These are phyloP conservation scores for Physcomitrium patens DNA, from an alignment of 225 moss, liverwort and hornwort genomes.

Conservation along the genomic window DNA sequence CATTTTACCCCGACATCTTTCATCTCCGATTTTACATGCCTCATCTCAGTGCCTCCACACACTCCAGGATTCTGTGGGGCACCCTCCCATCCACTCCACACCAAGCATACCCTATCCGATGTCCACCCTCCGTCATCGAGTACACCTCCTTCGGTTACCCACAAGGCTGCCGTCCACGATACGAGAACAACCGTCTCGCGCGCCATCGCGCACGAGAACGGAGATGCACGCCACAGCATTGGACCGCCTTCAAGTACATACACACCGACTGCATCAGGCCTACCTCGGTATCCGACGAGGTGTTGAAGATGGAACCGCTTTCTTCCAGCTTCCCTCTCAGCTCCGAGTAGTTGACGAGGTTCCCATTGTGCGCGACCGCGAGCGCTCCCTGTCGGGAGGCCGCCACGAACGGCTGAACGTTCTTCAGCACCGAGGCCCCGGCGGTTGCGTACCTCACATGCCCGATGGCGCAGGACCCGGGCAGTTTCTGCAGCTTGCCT, in stretches of 20 bases:
- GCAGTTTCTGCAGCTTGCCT: constrained; percentile 60
- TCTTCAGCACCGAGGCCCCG: constrained; percentile 89
- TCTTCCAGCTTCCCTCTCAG: constrained; percentile 87
- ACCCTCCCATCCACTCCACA: too few species aligned
- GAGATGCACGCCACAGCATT: too few species aligned
- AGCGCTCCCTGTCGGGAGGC: constrained; percentile 88
- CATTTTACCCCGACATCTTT: too few species aligned
- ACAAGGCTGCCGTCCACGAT: too few species aligned
- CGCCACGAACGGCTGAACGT: constrained; percentile 96
- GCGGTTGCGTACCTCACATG: constrained; percentile 96
- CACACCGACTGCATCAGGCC: constrained; percentile 11
- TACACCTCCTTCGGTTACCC: too few species aligned
- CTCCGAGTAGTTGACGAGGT: constrained; percentile 91
- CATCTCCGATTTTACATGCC: too few species aligned
- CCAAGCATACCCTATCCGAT: too few species aligned
- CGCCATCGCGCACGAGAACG: too few species aligned
- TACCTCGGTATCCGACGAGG: constrained; percentile 91
- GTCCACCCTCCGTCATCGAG: too few species aligned
- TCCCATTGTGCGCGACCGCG: constrained; percentile 92
- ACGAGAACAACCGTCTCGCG: too few species aligned
- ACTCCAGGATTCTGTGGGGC: too few species aligned
- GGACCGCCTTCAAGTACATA: neutral
- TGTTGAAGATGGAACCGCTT: constrained; percentile 91
- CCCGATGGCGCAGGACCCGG: constrained; percentile 83
- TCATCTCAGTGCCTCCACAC: too few species aligned